Conservation (phyloP, 78 protist genomes). For the Dictyostelium capitatum region DNA sequence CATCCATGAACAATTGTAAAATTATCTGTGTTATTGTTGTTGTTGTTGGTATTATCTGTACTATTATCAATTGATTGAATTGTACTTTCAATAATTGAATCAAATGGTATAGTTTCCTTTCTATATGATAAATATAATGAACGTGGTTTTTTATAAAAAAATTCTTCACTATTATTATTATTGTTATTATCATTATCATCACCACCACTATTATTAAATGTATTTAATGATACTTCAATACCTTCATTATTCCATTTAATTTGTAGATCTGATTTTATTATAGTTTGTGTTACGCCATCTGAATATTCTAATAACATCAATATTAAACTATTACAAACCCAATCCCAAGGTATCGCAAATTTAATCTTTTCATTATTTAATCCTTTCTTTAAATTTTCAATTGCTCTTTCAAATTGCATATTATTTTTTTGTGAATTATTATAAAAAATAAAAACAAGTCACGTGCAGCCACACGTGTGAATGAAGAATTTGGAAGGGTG, state of each 20-base stretch:
- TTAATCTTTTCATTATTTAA: conserved; percentile 3
- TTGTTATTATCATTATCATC: not conserved
- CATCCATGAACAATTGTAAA: not conserved
- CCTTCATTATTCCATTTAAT: not conserved
- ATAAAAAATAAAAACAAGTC: not conserved
- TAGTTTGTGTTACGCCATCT: not conserved
- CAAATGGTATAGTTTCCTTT: not conserved
- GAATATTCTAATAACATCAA: not conserved
- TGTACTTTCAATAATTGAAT: not conserved
- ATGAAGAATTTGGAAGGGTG: too few relatives aligned
- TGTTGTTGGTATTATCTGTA: not conserved
- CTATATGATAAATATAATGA: not conserved
- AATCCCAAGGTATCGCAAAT: not conserved
- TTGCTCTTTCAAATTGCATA: conserved; percentile 1
- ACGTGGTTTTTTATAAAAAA: not conserved
- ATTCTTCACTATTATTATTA: not conserved
- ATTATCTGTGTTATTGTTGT: not conserved
- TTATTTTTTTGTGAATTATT: not conserved
- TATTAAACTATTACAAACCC: not conserved
- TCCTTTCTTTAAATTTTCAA: not conserved
- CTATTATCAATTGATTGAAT: not conserved
- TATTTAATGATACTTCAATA: not conserved
- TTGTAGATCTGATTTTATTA: not conserved
- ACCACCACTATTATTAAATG: not conserved
- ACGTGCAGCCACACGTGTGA: too few relatives aligned